Conservation (phyloP, 352 stramenopile species). For the Phytophthora parvispora region DNA sequence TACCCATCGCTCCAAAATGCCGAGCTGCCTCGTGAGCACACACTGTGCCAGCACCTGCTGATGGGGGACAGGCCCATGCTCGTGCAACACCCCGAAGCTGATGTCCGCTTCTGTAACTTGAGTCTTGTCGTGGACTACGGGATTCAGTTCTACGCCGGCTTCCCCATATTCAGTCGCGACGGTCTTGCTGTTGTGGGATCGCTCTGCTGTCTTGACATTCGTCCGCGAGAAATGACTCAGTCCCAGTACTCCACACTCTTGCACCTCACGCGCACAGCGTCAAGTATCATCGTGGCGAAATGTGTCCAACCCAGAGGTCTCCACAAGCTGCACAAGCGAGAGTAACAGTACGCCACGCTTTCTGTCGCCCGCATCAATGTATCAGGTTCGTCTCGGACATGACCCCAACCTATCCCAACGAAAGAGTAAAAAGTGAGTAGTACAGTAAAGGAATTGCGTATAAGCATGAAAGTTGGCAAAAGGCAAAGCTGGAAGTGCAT, state of each 20-base stretch:
- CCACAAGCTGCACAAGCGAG: conserved; percentile 3
- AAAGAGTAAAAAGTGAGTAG: neutral
- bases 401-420: neutral
- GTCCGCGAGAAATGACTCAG: conserved; percentile 32
- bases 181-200: conserved; percentile 33
- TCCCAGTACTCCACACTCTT: conserved; percentile 42
- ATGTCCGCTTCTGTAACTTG: conserved; percentile 59
- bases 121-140: conserved; percentile 36
- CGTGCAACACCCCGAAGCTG: conserved; percentile 58
- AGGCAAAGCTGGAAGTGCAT: conserved; percentile 6
- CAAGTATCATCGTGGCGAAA: conserved; percentile 18
- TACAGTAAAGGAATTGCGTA: neutral
- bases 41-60: conserved; percentile 59
- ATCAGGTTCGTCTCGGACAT: conserved; percentile 1
- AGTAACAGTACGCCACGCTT: neutral
- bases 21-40: conserved; percentile 42
- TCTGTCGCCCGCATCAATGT: neutral
- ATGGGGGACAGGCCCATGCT: conserved; percentile 62
- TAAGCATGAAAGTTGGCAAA: conserved; percentile 2
- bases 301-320: conserved; percentile 1
- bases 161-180: conserved; percentile 41
- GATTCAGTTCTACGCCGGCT: conserved; percentile 65
- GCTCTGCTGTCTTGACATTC: conserved; percentile 34
- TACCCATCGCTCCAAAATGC: conserved; percentile 30
- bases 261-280: conserved; percentile 30